Evolutionary conservation across 2,329 filamentous ascomycete species (phyloP).

Genomic region (Aspergillus vadensis): DNA sequence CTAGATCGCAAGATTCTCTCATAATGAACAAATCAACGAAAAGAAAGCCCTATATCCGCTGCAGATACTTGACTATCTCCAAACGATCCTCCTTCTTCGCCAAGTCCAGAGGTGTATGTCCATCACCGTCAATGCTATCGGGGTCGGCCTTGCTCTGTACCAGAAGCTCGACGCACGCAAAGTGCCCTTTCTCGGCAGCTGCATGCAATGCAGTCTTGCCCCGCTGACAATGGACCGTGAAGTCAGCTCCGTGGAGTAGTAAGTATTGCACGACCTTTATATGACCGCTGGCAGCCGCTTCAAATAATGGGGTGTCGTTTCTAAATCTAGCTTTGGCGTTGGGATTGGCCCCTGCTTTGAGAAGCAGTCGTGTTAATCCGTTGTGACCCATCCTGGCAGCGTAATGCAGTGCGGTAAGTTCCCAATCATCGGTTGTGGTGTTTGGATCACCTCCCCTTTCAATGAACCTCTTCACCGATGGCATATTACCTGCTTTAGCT

Average conservation of each 20-base stretch:
- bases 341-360: conserved; percentile 1
- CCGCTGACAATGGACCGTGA: neutral
- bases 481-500: neutral
- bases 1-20: neutral
- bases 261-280: neutral
- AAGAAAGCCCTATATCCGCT: neutral
- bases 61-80: neutral
- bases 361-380: neutral
- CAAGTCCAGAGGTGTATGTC: neutral
- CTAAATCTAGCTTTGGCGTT: neutral
- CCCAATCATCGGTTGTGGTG: neutral
- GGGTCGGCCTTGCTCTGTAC: neutral
- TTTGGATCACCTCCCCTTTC: neutral
- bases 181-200: neutral
- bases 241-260: neutral
- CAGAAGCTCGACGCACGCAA: neutral
- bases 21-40: neutral
- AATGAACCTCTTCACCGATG: neutral
- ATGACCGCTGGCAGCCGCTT: neutral
- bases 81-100: neutral
- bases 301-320: neutral
- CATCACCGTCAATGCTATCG: neutral
- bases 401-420: neutral
- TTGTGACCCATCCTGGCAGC: neutral
- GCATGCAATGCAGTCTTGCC: neutral